Evolutionary conservation across 352 stramenopile genomes (phyloP).

Genomic region (Globisporangium parvum): DNA sequence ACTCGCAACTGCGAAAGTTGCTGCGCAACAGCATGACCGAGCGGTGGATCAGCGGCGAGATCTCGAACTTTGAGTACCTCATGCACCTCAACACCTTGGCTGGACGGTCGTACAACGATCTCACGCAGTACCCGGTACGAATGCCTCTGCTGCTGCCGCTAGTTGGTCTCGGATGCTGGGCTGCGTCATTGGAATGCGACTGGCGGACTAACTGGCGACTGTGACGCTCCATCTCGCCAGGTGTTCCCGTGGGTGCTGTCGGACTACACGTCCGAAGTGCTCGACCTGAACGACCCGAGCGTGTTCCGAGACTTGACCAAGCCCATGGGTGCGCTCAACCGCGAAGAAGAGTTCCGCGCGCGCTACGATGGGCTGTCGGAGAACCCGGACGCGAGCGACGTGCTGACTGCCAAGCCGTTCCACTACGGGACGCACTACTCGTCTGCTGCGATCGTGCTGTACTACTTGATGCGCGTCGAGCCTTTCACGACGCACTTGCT

Average conservation of each 20-base stretch:
- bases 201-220: not conserved
- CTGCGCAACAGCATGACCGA: constrained; percentile 74
- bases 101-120: constrained; percentile 95
- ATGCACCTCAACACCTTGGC: constrained; percentile 95
- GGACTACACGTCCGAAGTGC: constrained; percentile 91
- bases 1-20: constrained; percentile 62
- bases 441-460: constrained; percentile 92
- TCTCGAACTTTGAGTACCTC: constrained; percentile 94
- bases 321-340: constrained; percentile 95
- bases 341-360: constrained; percentile 68
- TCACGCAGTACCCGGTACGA: constrained; percentile 95
- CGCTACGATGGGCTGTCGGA: constrained; percentile 63
- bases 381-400: constrained; percentile 27
- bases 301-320: constrained; percentile 96
- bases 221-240: constrained; percentile 2
- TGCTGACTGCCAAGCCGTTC: constrained; percentile 55
- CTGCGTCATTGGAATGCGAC: not conserved
- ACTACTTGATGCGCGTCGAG: constrained; percentile 96
- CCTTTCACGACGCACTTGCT: constrained; percentile 94
- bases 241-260: constrained; percentile 97
- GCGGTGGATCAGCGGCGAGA: constrained; percentile 62
- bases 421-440: constrained; percentile 96
- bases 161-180: not conserved
- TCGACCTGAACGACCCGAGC: constrained; percentile 90
- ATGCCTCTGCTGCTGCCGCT: not conserved